A percentile compares a stretch with the other conserved stretches of the same genome.
These are phyloP conservation scores for Fistulifera solaris DNA, from an alignment of 108 stramenopile species.

Conservation along the genomic window DNA sequence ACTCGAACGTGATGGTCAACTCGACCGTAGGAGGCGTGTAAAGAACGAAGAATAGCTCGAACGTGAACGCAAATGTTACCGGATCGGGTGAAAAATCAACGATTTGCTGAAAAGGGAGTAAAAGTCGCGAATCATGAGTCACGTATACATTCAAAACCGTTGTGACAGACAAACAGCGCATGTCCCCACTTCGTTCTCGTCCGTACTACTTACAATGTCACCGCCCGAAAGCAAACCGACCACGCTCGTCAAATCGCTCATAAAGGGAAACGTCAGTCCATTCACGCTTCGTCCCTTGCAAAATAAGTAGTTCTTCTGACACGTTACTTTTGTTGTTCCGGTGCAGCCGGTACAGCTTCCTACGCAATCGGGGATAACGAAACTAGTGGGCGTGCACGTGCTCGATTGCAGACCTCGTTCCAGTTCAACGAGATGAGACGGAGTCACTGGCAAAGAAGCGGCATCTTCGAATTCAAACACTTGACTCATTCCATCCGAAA, in stretches of 20 bases:
- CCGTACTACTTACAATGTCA: constrained; percentile 9
- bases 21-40: constrained; percentile 12
- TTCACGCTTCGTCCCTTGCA: constrained; percentile 15
- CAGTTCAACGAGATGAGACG: constrained; percentile 5
- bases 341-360: neutral
- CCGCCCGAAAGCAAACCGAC: constrained; percentile 12
- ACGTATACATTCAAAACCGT: too few species aligned
- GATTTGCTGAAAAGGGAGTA: constrained; percentile 8
- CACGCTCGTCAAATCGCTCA: constrained; percentile 12
- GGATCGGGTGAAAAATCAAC: neutral
- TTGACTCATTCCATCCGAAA: constrained; percentile 16
- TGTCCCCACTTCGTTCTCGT: too few species aligned
- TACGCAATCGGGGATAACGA: neutral
- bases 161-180: neutral
- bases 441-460: constrained; percentile 8
- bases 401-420: neutral
- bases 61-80: constrained; percentile 9
- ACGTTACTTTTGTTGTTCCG: constrained; percentile 5
- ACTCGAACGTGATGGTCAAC: constrained; percentile 14
- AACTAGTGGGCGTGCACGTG: neutral
- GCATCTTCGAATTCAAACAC: constrained; percentile 13
- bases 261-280: constrained; percentile 17
- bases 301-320: constrained; percentile 10
- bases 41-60: constrained; percentile 4
- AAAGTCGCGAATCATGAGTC: too few species aligned